These are phyloP conservation scores for Hammondia hammondi DNA, from an alignment of 169 alveolate species.

Conservation along the genomic window DNA sequence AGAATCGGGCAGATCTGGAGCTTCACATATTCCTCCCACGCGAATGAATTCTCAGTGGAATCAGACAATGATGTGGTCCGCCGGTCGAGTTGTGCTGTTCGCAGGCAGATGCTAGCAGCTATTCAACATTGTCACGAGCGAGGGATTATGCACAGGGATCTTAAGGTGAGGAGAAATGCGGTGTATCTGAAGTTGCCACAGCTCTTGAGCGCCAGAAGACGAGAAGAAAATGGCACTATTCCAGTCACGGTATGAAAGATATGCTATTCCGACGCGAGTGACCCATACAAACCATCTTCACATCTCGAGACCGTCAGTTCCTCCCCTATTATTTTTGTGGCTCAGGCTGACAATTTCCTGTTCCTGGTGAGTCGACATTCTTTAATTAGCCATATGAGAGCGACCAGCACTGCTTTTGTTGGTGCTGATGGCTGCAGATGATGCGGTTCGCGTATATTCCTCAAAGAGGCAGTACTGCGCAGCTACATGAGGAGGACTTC, in stretches of 20 bases:
- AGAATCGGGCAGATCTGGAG: background rate
- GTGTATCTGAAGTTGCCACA: background rate
- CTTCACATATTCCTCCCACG: background rate
- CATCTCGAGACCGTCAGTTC: background rate
- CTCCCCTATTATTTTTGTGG: background rate
- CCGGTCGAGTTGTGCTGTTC: background rate
- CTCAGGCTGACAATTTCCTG: background rate
- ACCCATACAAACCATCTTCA: background rate
- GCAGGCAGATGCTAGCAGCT: background rate
- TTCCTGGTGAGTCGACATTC: background rate
- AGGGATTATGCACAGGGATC: background rate
- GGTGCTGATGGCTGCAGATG: too few species aligned
- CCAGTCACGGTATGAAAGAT: too few species aligned
- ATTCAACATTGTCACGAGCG: constrained; percentile 1
- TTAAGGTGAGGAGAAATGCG: background rate
- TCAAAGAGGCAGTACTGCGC: too few species aligned
- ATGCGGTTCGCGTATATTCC: too few species aligned
- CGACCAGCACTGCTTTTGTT: too few species aligned
- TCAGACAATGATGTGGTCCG: background rate
- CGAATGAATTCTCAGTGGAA: background rate
- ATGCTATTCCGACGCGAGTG: too few species aligned
- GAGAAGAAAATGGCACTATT: too few species aligned
- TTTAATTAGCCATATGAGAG: too few species aligned
- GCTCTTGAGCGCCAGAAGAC: too few species aligned
- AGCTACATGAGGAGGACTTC: too few species aligned